Evolutionary conservation across 306 rosid species (phyloP).

Genomic region (Castanea sativa): DNA sequence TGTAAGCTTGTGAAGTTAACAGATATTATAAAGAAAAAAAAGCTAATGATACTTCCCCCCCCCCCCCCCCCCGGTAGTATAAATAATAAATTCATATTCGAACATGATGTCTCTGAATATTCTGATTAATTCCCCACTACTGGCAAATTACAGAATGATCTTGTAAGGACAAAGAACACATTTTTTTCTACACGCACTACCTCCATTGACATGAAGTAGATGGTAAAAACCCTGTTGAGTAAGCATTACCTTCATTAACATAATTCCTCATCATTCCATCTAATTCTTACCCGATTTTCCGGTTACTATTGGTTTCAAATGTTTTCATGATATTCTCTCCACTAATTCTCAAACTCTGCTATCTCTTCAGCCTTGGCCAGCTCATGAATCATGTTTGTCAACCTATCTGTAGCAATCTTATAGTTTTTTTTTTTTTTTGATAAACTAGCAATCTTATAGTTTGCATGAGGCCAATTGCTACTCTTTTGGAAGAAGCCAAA

Average conservation of each 20-base stretch:
- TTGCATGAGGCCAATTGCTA: not conserved
- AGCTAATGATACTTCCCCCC: not conserved
- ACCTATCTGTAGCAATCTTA: not conserved
- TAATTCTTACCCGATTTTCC: not conserved
- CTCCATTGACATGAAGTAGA: not conserved
- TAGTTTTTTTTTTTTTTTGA: not conserved
- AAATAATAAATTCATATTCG: not conserved
- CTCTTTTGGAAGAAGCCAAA: not conserved
- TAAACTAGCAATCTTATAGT: not conserved
- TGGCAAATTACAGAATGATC: not conserved
- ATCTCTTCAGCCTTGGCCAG: constrained; percentile 6
- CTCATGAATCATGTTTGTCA: not conserved
- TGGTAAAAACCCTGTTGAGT: not conserved
- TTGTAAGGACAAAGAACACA: not conserved
- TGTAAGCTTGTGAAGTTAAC: not conserved
- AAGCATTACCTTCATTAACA: not conserved
- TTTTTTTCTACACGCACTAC: not conserved
- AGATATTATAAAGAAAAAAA: not conserved
- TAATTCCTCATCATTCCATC: not conserved
- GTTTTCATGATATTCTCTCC: not conserved
- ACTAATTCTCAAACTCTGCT: not conserved
- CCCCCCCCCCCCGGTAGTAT: not conserved
- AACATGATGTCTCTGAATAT: not conserved
- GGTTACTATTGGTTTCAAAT: not conserved
- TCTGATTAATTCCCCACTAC: not conserved